Evolutionary conservation across 2,329 filamentous ascomycete species (phyloP), one percentile per base, ranked within the genome.

Genomic region (Pseudocercospora fuligena): DNA sequence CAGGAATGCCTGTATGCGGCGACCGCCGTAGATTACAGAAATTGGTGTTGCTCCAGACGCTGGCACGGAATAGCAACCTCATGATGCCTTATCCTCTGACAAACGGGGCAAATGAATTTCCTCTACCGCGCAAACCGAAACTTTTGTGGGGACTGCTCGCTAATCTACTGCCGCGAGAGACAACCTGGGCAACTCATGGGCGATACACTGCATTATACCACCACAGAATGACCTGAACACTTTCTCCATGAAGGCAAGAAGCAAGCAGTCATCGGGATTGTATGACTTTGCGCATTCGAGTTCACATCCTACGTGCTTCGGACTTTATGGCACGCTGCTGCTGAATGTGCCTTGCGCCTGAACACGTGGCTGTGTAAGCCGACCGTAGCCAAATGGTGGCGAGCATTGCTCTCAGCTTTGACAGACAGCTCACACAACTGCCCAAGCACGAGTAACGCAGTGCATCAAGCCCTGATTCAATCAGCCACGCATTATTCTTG

Each of bases 391-490:
- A 66, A 58, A 57, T 47, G 54, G 51, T 54, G 47, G 56, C 54
- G 33, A 43, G 14, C 31, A 54, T 29, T 33, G 63, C 51, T n/a
- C 62, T 60, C 60, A 51, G 51, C 63, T 29, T 71, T 67, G 63
- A 65, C 63, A 60, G 69, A 67, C 67, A 69, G 67, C 67, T 66
- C 63, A 69, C 65, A 70, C 69, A 68, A 53, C 61, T 60, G 63
- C 65, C 60, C 19, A 49, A 57, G 65, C 65, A 67, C 67, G 63
- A 64, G 61, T 58, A 19, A 63, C 40, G 65, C 65, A 51, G 56
- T 63, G 61, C 27, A 49, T 31, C 58, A 33, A 21, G 29, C 19
- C 11, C 36, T 33, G 58, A 43, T 19, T 33, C 23, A 36, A 47
- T 23, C 47, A 31, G 59, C 59, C 59, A 61, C 59, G 59, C 43